A percentile compares a stretch with the other conserved stretches of the same genome.
These are phyloP conservation scores for Nothophaeocryptopus gaeumannii DNA, from an alignment of 2,329 filamentous ascomycete species.

Conservation along the genomic window DNA sequence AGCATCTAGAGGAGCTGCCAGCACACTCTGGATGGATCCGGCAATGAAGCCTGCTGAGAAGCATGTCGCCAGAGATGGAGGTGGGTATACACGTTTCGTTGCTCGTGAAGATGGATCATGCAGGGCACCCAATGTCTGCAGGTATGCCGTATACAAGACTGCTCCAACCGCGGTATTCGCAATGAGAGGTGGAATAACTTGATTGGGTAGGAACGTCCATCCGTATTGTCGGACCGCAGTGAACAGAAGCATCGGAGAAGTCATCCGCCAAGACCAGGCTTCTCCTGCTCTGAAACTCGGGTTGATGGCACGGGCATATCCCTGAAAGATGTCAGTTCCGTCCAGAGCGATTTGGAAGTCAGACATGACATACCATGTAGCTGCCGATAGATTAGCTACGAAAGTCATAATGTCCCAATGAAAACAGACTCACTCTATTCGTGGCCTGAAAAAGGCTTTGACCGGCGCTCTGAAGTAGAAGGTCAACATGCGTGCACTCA, in stretches of 20 bases:
- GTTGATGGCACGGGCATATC: conserved; percentile 62
- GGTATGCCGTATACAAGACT: conserved; percentile 71
- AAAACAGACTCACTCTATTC: conserved; percentile 69
- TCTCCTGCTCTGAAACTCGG: conserved; percentile 50
- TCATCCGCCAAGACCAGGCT: conserved; percentile 61
- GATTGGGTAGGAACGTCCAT: conserved; percentile 71
- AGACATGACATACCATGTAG: conserved; percentile 47
- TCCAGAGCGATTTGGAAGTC: background rate
- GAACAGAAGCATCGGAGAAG: conserved; percentile 66
- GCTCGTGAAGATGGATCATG: conserved; percentile 64
- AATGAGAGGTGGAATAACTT: conserved; percentile 71
- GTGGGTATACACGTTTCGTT: conserved; percentile 66
- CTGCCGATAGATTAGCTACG: conserved; percentile 31
- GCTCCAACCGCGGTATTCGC: conserved; percentile 73
- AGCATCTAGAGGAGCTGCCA: conserved; percentile 73
- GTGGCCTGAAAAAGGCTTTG: conserved; percentile 86
- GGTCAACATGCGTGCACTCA: conserved; percentile 78
- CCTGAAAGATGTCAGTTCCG: conserved; percentile 37
- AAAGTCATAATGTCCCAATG: background rate
- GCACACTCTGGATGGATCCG: conserved; percentile 65
- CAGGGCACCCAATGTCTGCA: conserved; percentile 64
- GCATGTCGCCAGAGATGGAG: conserved; percentile 60
- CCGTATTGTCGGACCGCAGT: conserved; percentile 67
- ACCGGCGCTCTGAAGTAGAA: conserved; percentile 91
- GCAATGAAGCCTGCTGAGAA: conserved; percentile 69